Evolutionary conservation across 164 flowering plant species (phyloP).

Genomic region (Chimonanthus praecox): DNA sequence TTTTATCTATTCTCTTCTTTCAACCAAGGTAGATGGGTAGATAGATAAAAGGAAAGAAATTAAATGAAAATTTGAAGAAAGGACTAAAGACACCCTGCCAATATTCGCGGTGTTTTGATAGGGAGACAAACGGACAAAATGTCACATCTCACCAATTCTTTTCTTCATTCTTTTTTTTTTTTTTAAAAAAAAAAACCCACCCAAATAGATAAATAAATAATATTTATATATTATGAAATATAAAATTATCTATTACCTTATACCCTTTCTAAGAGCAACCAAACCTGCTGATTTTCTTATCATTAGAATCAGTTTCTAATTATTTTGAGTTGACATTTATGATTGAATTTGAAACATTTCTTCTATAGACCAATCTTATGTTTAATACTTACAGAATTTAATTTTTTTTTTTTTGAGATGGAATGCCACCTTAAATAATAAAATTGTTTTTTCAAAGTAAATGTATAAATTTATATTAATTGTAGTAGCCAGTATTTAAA

Average conservation of each 20-base stretch:
- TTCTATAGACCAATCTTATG: no score
- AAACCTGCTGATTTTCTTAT: not conserved
- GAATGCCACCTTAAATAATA: no score
- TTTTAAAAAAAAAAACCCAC: not conserved
- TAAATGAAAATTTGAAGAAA: not conserved
- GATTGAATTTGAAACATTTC: no score
- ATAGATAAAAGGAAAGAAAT: not conserved
- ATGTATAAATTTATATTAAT: no score
- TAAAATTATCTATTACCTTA: not conserved
- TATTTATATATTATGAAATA: no score
- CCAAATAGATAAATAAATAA: not conserved
- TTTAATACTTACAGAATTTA: no score
- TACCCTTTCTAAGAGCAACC: not conserved
- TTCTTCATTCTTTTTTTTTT: not conserved
- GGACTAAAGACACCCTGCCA: slow-evolving; percentile 1
- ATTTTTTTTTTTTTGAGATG: no score
- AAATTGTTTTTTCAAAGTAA: no score
- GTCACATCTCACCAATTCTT: not conserved
- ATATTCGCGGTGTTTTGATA: slow-evolving; percentile 5
- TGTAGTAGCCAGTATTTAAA: no score
- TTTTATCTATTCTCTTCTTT: not conserved
- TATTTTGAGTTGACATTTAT: no score
- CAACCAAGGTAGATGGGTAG: not conserved
- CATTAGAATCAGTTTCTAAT: no score
- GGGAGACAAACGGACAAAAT: slow-evolving; percentile 9